phyloP scores from a whole-genome alignment of 2,329 filamentous ascomycete genomes.

The Calonectria hongkongensis region DNA sequence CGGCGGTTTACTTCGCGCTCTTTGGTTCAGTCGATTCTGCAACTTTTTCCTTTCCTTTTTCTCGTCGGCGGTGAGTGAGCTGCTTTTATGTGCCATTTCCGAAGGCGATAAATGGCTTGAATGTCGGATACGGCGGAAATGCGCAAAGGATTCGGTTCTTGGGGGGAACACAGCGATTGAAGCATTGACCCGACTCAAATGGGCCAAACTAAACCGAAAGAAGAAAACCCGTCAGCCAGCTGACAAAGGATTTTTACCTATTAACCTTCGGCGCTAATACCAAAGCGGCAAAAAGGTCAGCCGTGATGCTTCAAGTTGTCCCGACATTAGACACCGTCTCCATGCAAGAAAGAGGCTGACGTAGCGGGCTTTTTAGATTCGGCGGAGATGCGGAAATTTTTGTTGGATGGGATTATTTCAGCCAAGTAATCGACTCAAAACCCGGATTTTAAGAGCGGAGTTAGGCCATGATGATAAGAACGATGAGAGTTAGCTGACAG shows the following conservation, averaged over 20 bases:
- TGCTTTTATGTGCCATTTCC: neutral
- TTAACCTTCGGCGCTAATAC: conserved; percentile 38
- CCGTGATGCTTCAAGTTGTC: conserved; percentile 22
- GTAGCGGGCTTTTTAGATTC: neutral
- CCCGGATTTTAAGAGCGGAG: neutral
- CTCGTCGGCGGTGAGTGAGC: neutral
- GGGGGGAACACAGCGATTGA: neutral
- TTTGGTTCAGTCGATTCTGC: conserved; percentile 45
- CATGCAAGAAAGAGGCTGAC: too few species aligned
- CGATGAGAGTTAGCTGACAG: neutral
- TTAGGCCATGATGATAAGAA: neutral
- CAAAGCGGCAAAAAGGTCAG: conserved; percentile 43
- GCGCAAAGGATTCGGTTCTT: too few species aligned
- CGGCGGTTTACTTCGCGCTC: conserved; percentile 40
- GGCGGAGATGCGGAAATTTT: neutral
- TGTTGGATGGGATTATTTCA: neutral
- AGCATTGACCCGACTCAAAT: too few species aligned
- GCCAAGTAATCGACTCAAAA: too few species aligned
- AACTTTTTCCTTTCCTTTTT: conserved; percentile 37
- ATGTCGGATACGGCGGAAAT: neutral
- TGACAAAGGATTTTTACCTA: conserved; percentile 19
- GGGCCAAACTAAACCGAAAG: neutral
- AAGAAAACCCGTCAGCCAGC: conserved; percentile 41
- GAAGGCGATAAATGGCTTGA: neutral
- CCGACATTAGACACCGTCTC: neutral